Conservation (phyloP, 2,329 filamentous ascomycete species). For the Fusarium pseudograminearum region DNA sequence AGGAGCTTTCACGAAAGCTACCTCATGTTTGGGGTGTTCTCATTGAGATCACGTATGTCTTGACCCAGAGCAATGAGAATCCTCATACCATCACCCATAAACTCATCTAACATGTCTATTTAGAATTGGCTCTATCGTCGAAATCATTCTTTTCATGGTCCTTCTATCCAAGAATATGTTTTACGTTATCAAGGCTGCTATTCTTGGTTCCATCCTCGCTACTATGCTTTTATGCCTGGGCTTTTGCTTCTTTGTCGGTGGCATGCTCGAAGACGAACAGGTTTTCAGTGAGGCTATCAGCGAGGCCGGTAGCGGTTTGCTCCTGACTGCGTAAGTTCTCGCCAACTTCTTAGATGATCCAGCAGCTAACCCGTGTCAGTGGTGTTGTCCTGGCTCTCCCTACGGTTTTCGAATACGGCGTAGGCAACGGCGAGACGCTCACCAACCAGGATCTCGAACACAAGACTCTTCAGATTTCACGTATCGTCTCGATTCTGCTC, state of each 20-base stretch:
- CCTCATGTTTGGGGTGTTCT: constrained; percentile 78
- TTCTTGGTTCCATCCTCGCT: constrained; percentile 84
- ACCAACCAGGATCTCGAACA: constrained; percentile 56
- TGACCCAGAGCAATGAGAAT: not conserved
- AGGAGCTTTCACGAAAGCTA: constrained; percentile 83
- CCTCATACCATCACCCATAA: no score
- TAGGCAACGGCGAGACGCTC: constrained; percentile 48
- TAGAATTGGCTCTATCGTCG: constrained; percentile 77
- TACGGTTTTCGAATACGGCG: constrained; percentile 67
- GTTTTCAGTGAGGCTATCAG: constrained; percentile 80
- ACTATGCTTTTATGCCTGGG: constrained; percentile 86
- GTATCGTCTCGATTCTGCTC: constrained; percentile 76
- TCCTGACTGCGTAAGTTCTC: constrained; percentile 78
- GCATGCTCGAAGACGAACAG: constrained; percentile 74
- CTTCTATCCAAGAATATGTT: constrained; percentile 69
- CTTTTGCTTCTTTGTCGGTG: constrained; percentile 82
- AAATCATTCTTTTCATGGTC: constrained; percentile 86
- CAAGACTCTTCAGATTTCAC: constrained; percentile 74
- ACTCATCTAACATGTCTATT: not conserved
- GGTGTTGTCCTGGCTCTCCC: constrained; percentile 58
- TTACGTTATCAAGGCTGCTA: constrained; percentile 84
- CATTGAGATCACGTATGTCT: constrained; percentile 65
- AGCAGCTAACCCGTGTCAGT: constrained; percentile 50
- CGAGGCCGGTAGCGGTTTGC: constrained; percentile 81
- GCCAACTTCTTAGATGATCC: constrained; percentile 24